Evolutionary conservation across 495 filamentous ascomycete genomes (phyloP), one percentile per base, ranked within the genome.

Genomic region (Aspergillus campestris): DNA sequence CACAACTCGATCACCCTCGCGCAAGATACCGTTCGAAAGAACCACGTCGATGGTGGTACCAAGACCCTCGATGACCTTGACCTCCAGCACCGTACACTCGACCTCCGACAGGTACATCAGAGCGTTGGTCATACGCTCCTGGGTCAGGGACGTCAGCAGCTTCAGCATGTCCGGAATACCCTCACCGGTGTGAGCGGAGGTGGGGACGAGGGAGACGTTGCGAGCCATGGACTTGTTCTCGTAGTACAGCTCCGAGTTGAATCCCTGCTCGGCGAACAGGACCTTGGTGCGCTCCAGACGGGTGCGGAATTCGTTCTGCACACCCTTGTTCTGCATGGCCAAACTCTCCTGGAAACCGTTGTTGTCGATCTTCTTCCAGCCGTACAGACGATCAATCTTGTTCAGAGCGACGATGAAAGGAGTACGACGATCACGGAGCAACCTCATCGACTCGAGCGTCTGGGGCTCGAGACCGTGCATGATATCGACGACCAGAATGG

Each of bases 401-500:
- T 99, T 99, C 52, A 99, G 73, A 2, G 94, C 94, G 37, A 99
- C 94, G 55, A 99, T 95, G 74, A 99, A 99, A 8, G 94, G 92
- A 36, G 94, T 99, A 66, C 89, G 94, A 47, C 88, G 77, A 56
- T 96, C 91, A 57, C 92, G 79, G 31, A 99, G 80, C 43, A 99
- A 67, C 48, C 81, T 83, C 86, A 99, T 96, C 7, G 94, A 97
- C 65, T 99, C 94, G 6, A 97, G 77, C 18, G 94, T 99, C 64
- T 99, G 94, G 11, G 89, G 94, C 65, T 99, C 94, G 38, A 99
- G 80, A 59, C 94, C 94, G 75, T 99, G 94, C 94, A 99, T 99
- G 59, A 99, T 99, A 76, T 99, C 94, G 52, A 99, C 90, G 15
- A 99, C 94, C 48, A 99, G 72, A 61, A 99, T 99, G 58, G 94